These are phyloP conservation scores for Gastrolobium villosum DNA, from an alignment of 306 rosid species.

Conservation along the genomic window DNA sequence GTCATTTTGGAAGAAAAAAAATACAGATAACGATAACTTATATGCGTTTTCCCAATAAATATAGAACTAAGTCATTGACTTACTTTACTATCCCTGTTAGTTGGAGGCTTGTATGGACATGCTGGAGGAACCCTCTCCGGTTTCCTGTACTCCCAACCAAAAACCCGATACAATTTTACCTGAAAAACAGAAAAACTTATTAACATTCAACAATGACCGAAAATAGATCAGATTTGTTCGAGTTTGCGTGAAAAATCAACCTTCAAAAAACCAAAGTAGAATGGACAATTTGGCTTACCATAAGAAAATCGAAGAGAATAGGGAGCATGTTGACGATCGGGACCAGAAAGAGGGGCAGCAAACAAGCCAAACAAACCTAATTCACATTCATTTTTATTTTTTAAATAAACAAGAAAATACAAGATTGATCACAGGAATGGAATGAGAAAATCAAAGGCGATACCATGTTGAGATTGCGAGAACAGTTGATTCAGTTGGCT, in stretches of 20 bases:
- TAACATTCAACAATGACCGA: not conserved
- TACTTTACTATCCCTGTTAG: slow-evolving; percentile 61
- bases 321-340: slow-evolving; percentile 57
- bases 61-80: slow-evolving; percentile 39
- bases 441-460: not conserved
- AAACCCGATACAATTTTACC: slow-evolving; percentile 74
- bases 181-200: slow-evolving; percentile 33
- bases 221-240: not conserved
- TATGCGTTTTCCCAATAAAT: too few species aligned
- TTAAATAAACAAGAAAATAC: not conserved
- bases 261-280: not conserved
- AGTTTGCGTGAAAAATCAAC: too few species aligned
- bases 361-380: slow-evolving; percentile 57
- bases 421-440: not conserved
- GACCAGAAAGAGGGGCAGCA: slow-evolving; percentile 56
- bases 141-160: slow-evolving; percentile 78
- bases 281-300: slow-evolving; percentile 20
- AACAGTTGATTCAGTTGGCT: slow-evolving; percentile 6
- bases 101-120: slow-evolving; percentile 77
- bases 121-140: slow-evolving; percentile 81
- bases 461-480: slow-evolving; percentile 41
- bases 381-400: not conserved
- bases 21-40: too few species aligned
- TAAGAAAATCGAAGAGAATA: slow-evolving; percentile 44
- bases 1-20: too few species aligned